phyloP scores from a whole-genome alignment of 164 flowering plant species.

The Liquidambar formosana region DNA sequence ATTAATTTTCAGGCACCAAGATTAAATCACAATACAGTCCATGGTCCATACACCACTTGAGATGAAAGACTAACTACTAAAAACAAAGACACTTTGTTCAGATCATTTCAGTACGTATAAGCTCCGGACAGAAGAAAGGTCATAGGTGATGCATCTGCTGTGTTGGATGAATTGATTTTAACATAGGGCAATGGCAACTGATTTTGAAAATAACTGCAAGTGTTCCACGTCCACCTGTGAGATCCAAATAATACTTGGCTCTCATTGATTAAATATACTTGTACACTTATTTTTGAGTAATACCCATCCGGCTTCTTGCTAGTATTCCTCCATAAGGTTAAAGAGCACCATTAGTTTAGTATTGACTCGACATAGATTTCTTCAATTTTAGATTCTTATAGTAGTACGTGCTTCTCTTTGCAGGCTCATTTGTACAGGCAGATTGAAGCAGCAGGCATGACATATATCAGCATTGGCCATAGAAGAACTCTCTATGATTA shows the following conservation, averaged over 20 bases:
- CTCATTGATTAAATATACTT: not conserved
- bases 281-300: not conserved
- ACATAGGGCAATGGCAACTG: not conserved
- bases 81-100: not conserved
- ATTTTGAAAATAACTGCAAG: not conserved
- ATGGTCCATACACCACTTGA: no score
- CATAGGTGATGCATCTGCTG: not conserved
- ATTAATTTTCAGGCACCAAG: not conserved
- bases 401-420: slow-evolving; percentile 4
- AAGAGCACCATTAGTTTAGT: not conserved
- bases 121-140: not conserved
- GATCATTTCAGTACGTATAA: not conserved
- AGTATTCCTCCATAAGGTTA: no score
- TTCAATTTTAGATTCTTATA: not conserved
- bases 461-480: slow-evolving; percentile 86
- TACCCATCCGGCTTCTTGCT: no score
- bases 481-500: slow-evolving; percentile 59
- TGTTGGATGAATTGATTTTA: not conserved
- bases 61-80: no score
- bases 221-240: not conserved
- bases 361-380: not conserved
- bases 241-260: not conserved
- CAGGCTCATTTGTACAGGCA: slow-evolving; percentile 77
- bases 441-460: slow-evolving; percentile 77
- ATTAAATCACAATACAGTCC: not conserved